Base-by-base conservation (phyloP, 306 rosid species). In the Canavalia ensiformis region DNA sequence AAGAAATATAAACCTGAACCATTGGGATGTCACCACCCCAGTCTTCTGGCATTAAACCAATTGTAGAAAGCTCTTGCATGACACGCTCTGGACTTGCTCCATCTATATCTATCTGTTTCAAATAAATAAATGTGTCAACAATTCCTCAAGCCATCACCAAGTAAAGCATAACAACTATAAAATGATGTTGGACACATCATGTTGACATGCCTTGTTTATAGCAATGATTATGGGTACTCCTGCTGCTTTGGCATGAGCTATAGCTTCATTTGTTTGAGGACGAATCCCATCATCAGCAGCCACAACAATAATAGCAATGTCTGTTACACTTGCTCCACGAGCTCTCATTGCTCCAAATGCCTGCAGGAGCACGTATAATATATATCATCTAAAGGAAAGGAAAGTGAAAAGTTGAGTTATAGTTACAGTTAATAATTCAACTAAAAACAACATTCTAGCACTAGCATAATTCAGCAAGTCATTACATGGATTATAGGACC, bases 341-440 rank as follows among this genome's bases (percentile, higher is more conserved):
- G 99, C 99, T 90, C 99, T 95, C 99, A 95, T 95, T 69, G 99
- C 99, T 80, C 99, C 99, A 88, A 95, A 95, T 52, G 99, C 99
- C 99, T 95, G 85, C 85, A 90, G 35, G 76, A 84, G 77, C 7
- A 34, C 80, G 83, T 68, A 73, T 64, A 85, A 67, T 64, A 76
- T 59, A 87, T 81, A 87, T 88, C 83, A 82, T 79, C 75, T 54
- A 83, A 60, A 59, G 59, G 49, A 64, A 79, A 75, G 60, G 75
- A 77, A 80, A 65, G 71, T 71, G 66, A 6, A 80, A 79, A 77
- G 33, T 52, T 46, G 47, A 60, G 78, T 74, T 77, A 62, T 18
- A 76, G 58, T 74, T 77, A 62, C 13, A 76, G 58, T 78, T 70
- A 75, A 79, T 30, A 45, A 52, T 56, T 68, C 29, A 72, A 75